Evolutionary conservation across 768 basidiomycete species (phyloP).

Genomic region (Leccinum uliginosum): DNA sequence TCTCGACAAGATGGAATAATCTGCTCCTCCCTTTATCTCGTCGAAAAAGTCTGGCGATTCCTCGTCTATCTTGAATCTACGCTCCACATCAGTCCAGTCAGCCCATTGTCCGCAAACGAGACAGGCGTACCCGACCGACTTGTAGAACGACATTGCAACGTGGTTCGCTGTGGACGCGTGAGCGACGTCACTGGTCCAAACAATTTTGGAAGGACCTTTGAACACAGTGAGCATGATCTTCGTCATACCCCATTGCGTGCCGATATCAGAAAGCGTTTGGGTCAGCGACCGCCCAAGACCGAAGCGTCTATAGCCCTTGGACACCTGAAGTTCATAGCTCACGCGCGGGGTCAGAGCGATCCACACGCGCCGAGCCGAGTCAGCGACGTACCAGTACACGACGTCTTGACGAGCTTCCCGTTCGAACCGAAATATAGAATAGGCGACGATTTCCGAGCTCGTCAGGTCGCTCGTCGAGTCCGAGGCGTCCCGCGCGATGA

Average conservation of each 20-base stretch:
- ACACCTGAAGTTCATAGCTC: slow-evolving; percentile 79
- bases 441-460: slow-evolving; percentile 33
- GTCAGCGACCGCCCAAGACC: slow-evolving; percentile 61
- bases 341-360: not conserved
- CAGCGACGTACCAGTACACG: slow-evolving; percentile 61
- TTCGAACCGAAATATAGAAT: slow-evolving; percentile 71
- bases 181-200: not conserved
- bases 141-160: slow-evolving; percentile 49
- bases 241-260: slow-evolving; percentile 50
- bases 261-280: slow-evolving; percentile 46
- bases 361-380: not conserved
- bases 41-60: slow-evolving; percentile 44
- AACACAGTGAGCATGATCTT: slow-evolving; percentile 76
- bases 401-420: slow-evolving; percentile 54
- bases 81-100: slow-evolving; percentile 5
- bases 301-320: slow-evolving; percentile 35
- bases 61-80: slow-evolving; percentile 52
- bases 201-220: slow-evolving; percentile 45
- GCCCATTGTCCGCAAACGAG: not conserved
- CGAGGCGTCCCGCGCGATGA: slow-evolving; percentile 36
- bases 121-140: slow-evolving; percentile 44
- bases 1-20: slow-evolving; percentile 39
- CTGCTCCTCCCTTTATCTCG: slow-evolving; percentile 27
- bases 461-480: slow-evolving; percentile 9
- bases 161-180: slow-evolving; percentile 38